These are phyloP conservation scores for Babesia bovis DNA, from an alignment of 169 alveolate species.

Conservation along the genomic window DNA sequence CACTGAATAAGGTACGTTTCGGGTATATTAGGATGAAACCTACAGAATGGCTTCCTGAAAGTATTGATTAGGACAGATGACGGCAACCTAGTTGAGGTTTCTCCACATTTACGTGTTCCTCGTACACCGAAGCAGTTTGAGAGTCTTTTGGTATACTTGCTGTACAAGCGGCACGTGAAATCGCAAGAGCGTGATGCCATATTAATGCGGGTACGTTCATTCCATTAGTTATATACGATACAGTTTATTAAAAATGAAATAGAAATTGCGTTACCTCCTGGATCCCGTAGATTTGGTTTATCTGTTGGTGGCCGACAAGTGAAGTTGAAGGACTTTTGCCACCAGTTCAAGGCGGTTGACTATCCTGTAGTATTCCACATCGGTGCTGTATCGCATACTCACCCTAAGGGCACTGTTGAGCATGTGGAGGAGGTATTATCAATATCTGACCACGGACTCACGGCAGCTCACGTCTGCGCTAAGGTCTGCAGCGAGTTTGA, in stretches of 20 bases:
- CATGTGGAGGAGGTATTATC: slow-evolving; percentile 77
- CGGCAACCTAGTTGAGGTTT: slow-evolving; percentile 81
- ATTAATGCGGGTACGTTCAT: slow-evolving; percentile 59
- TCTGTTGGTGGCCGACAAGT: slow-evolving; percentile 77
- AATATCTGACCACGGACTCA: slow-evolving; percentile 81
- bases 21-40: not conserved
- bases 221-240: not conserved
- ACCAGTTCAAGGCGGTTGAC: slow-evolving; percentile 62
- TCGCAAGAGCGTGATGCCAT: slow-evolving; percentile 77
- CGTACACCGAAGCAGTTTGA: slow-evolving; percentile 81
- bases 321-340: slow-evolving; percentile 69
- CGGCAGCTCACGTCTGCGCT: slow-evolving; percentile 87
- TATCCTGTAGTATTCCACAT: slow-evolving; percentile 79
- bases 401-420: slow-evolving; percentile 75
- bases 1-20: slow-evolving; percentile 68
- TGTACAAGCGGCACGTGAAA: slow-evolving; percentile 78
- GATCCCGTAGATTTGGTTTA: slow-evolving; percentile 80
- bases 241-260: slow-evolving; percentile 81
- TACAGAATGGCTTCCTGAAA: slow-evolving; percentile 75
- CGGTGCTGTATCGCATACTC: slow-evolving; percentile 86
- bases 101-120: slow-evolving; percentile 86
- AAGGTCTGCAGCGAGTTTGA: slow-evolving; percentile 81
- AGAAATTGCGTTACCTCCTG: slow-evolving; percentile 77
- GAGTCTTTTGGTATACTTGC: slow-evolving; percentile 77
- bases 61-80: slow-evolving; percentile 82